Percentiles rank a stretch among this genome's conserved stretches.
phyloP scores from a whole-genome alignment of 2,329 filamentous ascomycete species.

The Alternaria triticina region DNA sequence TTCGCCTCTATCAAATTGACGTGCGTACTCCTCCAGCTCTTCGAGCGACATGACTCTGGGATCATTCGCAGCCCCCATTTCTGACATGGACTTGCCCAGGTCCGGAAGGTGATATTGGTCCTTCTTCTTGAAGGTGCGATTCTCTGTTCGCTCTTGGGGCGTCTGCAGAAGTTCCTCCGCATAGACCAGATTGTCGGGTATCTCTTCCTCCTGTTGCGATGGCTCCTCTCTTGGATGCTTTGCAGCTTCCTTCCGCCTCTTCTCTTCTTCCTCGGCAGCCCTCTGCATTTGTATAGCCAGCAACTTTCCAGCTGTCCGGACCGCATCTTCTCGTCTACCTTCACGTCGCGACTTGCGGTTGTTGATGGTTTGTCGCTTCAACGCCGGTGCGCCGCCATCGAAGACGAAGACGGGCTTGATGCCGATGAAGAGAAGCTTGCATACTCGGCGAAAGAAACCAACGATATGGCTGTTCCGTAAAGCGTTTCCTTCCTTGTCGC shows the following conservation, averaged over 20 bases:
- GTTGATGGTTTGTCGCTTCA: slow-evolving; percentile 91
- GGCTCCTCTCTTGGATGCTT: slow-evolving; percentile 51
- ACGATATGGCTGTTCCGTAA: slow-evolving; percentile 95
- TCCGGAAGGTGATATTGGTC: slow-evolving; percentile 96
- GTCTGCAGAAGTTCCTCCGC: slow-evolving; percentile 88
- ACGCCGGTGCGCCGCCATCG: slow-evolving; percentile 87
- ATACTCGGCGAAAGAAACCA: slow-evolving; percentile 97
- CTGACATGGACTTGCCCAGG: slow-evolving; percentile 75
- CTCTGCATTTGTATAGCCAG: slow-evolving; percentile 94
- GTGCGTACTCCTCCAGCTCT: slow-evolving; percentile 91
- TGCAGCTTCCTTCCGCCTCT: slow-evolving; percentile 63
- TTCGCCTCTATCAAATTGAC: slow-evolving; percentile 89
- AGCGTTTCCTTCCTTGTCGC: slow-evolving; percentile 97
- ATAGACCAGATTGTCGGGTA: slow-evolving; percentile 82
- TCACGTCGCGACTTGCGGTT: slow-evolving; percentile 80
- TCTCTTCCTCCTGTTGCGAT: slow-evolving; percentile 69
- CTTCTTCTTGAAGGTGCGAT: slow-evolving; percentile 83
- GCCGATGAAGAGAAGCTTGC: slow-evolving; percentile 95
- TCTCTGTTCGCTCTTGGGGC: slow-evolving; percentile 74
- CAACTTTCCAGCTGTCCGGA: slow-evolving; percentile 86
- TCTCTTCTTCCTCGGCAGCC: slow-evolving; percentile 81
- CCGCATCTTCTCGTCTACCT: slow-evolving; percentile 90
- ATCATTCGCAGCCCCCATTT: slow-evolving; percentile 90
- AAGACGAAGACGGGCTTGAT: slow-evolving; percentile 98
- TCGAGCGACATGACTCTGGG: slow-evolving; percentile 95